Base-by-base conservation (phyloP, 192 early-diverging fungal species). In the Mortierella antarctica region DNA sequence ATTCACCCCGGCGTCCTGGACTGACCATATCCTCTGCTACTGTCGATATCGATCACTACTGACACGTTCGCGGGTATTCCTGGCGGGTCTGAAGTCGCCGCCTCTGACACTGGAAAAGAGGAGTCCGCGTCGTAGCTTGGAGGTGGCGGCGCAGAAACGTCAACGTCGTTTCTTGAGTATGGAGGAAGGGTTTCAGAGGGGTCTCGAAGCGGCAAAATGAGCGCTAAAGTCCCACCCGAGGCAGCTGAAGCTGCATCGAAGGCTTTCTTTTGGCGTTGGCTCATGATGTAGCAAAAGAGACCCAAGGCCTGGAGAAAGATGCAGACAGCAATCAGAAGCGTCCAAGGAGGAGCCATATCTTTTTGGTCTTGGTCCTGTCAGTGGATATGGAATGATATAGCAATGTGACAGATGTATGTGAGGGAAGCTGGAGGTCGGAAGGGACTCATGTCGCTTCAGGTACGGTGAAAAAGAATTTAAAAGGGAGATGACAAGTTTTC, bases 211-310 rank as follows among this genome's bases (percentile, higher is more conserved):
- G 65, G 65, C 13, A 55, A 52, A 18, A 66, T 47, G 7, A 66
- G 17, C 10, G 14, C 39, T 14, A 66, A 42, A 39, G 39, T 23
- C 31, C 31, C 31, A 0, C n/a, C 40, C 2, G 48, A 14, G 62
- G 62, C 62, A 7, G 62, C 62, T 12, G 49, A 11, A 14, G 52
- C 51, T 6, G 14, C 52, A 18, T 23, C 13, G 23, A 54, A 66
- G 51, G 53, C 18, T 41, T 66, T 56, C 14, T 44, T 31, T 18
- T 66, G 65, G 6, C 53, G 50, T 17, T 66, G 52, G 41, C 65
- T 55, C 65, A 66, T 66, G 42, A 18, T 55, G 41, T 45, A 66
- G 53, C 65, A 66, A 20, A 66, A 53, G 14, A 55, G 3, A 1
- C 40, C 41, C 6, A 44, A 10, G n/a, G 31, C 41, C 1, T 54